Evolutionary conservation across 768 basidiomycete species (phyloP).

Genomic region (Lenzites betulinus): DNA sequence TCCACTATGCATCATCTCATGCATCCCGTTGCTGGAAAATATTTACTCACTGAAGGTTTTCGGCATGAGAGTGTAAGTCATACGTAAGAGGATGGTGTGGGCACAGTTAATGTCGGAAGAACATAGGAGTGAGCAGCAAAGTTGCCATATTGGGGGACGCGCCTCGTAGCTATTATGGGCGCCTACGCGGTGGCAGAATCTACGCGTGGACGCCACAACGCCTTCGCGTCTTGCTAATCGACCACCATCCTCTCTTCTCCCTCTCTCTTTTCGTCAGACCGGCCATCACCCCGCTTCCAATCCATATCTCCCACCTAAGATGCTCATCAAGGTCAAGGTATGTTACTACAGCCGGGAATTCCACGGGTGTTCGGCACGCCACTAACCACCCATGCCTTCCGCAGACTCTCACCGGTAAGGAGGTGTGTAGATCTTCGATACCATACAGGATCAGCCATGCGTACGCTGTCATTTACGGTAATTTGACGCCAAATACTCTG

Average conservation of each 20-base stretch:
- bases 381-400: constrained; percentile 9
- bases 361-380: background rate
- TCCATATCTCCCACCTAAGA: constrained; percentile 30
- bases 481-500: background rate
- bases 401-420: constrained; percentile 95
- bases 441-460: background rate
- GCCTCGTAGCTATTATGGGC: constrained; percentile 10
- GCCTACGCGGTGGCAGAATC: constrained; percentile 10
- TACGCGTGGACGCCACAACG: constrained; percentile 13
- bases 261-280: background rate
- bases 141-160: constrained; percentile 20
- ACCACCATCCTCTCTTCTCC: background rate
- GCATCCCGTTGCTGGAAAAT: no score
- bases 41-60: no score
- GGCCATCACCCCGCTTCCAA: background rate
- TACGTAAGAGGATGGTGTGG: background rate
- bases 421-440: constrained; percentile 53
- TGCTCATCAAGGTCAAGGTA: constrained; percentile 93
- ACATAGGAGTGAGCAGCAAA: background rate
- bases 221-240: constrained; percentile 4
- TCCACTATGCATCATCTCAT: no score
- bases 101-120: constrained; percentile 8
- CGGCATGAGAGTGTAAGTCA: no score
- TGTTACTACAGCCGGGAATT: constrained; percentile 6
- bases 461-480: background rate